phyloP scores from a whole-genome alignment of 2,329 filamentous ascomycete species.

The Diplodia intermedia region DNA sequence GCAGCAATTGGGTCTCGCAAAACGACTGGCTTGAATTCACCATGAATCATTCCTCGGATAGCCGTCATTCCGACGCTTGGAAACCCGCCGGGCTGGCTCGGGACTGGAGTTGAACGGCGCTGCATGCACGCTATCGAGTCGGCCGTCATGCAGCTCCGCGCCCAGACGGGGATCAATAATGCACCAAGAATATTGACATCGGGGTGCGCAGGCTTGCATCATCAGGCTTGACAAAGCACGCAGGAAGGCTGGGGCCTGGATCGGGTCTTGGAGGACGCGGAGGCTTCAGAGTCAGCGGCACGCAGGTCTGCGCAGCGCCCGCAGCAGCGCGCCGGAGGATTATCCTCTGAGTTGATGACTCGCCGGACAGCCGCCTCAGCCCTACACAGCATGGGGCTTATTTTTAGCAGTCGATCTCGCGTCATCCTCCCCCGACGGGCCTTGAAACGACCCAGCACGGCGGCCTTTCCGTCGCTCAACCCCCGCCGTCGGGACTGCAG shows the following conservation, averaged over 20 bases:
- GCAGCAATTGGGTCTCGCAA: background rate
- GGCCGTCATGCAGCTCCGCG: constrained; percentile 7
- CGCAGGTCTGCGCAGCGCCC: background rate
- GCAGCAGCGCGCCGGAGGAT: constrained; percentile 28
- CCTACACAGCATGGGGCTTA: constrained; percentile 32
- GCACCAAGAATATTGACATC: constrained; percentile 33
- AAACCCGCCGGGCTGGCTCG: constrained; percentile 2
- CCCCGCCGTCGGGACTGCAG: constrained; percentile 25
- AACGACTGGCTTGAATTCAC: constrained; percentile 2
- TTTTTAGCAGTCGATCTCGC: constrained; percentile 33
- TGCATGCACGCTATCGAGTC: constrained; percentile 30
- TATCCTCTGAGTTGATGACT: constrained; percentile 19
- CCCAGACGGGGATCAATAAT: constrained; percentile 26
- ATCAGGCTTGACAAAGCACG: constrained; percentile 24
- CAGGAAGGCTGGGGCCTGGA: constrained; percentile 5
- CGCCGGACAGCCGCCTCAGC: constrained; percentile 27
- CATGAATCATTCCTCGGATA: constrained; percentile 17
- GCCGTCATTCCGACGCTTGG: constrained; percentile 2
- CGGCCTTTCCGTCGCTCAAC: constrained; percentile 32
- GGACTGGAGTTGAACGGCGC: constrained; percentile 24
- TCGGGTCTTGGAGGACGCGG: background rate
- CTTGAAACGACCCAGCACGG: constrained; percentile 29
- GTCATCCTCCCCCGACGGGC: constrained; percentile 29
- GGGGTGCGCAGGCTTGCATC: constrained; percentile 27
- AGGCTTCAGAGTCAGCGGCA: constrained; percentile 20